These are phyloP conservation scores for Rehmannia glutinosa DNA, from an alignment of 257 asterid genomes.

Conservation along the genomic window DNA sequence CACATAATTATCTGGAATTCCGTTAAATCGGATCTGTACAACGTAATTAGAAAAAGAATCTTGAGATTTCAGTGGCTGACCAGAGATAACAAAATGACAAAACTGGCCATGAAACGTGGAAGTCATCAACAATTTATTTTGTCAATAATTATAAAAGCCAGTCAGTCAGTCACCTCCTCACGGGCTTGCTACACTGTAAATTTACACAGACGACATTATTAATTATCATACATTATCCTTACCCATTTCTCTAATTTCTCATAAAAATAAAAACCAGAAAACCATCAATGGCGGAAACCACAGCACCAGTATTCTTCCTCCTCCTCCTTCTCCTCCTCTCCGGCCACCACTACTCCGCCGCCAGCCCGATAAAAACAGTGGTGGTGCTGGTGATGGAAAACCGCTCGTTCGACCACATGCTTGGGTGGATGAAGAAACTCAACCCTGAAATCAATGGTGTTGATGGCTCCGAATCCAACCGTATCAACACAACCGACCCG, in stretches of 20 bases:
- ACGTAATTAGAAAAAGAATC: too few relatives aligned
- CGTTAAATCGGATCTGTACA: too few relatives aligned
- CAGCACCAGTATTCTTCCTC: conserved; percentile 3
- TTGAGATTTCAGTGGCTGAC: too few relatives aligned
- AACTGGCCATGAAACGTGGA: too few relatives aligned
- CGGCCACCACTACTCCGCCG: neutral
- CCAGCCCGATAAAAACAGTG: conserved; percentile 70
- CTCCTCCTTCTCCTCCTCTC: conserved; percentile 23
- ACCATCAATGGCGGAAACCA: conserved; percentile 21
- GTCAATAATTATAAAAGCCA: too few relatives aligned
- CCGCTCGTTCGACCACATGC: conserved; percentile 95
- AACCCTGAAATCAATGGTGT: conserved; percentile 80
- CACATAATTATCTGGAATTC: too few relatives aligned
- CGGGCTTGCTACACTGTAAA: neutral
- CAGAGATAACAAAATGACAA: too few relatives aligned
- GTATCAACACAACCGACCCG: conserved; percentile 40
- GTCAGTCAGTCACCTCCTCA: too few relatives aligned
- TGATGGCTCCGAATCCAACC: conserved; percentile 67
- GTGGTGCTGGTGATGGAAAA: conserved; percentile 93
- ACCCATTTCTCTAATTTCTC: neutral
- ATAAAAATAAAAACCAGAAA: neutral
- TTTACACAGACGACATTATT: neutral
- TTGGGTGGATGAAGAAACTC: conserved; percentile 93
- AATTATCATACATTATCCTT: neutral
- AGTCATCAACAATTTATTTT: too few relatives aligned